Evolutionary conservation across 1,284 basidiomycete genomes (phyloP).

Genomic region (Tilletia walkeri): DNA sequence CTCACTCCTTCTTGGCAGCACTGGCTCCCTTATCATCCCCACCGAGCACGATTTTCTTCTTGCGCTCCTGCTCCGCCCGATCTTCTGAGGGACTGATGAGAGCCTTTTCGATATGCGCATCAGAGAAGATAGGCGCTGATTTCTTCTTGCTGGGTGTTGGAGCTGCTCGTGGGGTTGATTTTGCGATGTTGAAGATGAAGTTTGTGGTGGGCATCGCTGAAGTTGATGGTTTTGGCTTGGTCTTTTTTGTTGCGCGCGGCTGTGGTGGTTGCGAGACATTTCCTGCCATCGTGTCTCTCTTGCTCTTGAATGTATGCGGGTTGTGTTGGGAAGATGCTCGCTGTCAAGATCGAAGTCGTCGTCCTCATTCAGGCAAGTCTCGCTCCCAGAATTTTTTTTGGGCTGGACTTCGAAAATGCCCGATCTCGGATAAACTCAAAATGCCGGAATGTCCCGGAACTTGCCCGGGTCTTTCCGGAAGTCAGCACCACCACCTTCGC

Average conservation of each 20-base stretch:
- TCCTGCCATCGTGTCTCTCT: no score
- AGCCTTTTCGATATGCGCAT: neutral
- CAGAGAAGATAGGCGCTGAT: neutral
- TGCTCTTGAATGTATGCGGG: no score
- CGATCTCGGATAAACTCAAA: no score
- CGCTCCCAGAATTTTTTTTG: no score
- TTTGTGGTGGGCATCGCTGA: constrained; percentile 6
- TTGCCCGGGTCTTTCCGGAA: no score
- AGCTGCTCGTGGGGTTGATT: neutral
- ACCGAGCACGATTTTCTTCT: constrained; percentile 40
- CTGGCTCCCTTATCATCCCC: constrained; percentile 28
- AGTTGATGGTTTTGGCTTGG: neutral
- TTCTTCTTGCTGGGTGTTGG: neutral
- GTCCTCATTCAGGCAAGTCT: no score
- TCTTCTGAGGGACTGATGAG: neutral
- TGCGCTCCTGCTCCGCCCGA: constrained; percentile 24
- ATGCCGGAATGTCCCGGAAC: no score
- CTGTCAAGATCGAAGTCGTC: no score
- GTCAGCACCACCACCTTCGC: no score
- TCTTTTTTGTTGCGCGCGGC: neutral
- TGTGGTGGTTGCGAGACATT: no score
- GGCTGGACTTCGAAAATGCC: no score
- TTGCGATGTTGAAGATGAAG: constrained; percentile 10
- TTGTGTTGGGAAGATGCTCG: no score
- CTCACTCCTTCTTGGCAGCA: constrained; percentile 31